A percentile compares a stretch with the other conserved stretches of the same genome.
Evolutionary conservation across 2,329 filamentous ascomycete genomes (phyloP).

Genomic region (Botrytis byssoidea): DNA sequence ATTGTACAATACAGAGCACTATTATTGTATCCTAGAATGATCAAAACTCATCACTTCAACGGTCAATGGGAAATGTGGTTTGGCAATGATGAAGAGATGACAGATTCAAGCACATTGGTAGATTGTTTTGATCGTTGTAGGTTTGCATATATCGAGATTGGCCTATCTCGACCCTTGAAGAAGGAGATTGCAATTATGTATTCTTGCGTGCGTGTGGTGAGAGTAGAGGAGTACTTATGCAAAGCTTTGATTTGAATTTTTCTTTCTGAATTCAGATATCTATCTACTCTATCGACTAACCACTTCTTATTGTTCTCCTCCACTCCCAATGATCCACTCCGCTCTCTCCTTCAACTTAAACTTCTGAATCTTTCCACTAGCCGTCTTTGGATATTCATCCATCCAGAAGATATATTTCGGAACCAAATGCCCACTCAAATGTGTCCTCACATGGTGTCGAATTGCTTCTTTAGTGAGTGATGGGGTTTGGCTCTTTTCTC

Average conservation of each 20-base stretch:
- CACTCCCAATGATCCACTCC: background rate
- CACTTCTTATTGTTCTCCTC: background rate
- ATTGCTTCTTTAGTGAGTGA: constrained; percentile 58
- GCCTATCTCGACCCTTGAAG: background rate
- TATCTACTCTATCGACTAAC: background rate
- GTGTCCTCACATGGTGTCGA: constrained; percentile 67
- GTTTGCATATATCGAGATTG: background rate
- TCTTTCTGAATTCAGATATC: background rate
- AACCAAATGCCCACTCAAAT: constrained; percentile 72
- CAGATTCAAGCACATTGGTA: background rate
- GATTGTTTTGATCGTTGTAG: background rate
- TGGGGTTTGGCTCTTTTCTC: constrained; percentile 26
- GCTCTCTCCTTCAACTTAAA: constrained; percentile 70
- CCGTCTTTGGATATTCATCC: constrained; percentile 85
- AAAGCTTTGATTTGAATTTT: background rate
- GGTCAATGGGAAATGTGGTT: too few species aligned
- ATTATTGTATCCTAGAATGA: too few species aligned
- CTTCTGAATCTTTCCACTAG: constrained; percentile 96
- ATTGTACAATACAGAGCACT: too few species aligned
- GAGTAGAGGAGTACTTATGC: background rate
- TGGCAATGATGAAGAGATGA: background rate
- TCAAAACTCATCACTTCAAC: too few species aligned
- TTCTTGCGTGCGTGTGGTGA: background rate
- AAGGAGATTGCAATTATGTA: background rate
- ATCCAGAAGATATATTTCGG: constrained; percentile 91